Conservation (phyloP, 495 filamentous ascomycete species). For the Ascodesmis nigricans region DNA sequence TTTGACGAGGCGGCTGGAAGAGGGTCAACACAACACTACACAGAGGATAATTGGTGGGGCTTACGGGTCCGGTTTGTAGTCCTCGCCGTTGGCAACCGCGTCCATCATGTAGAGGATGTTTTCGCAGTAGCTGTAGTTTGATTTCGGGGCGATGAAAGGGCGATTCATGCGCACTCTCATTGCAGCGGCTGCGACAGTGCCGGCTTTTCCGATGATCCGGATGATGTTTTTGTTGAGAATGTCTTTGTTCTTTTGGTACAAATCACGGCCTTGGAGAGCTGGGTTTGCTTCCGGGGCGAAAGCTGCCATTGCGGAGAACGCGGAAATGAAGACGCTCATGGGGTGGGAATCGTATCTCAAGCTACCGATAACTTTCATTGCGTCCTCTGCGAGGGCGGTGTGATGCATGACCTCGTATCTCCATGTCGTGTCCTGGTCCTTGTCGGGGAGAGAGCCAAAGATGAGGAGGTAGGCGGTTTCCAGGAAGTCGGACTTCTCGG, state of each 20-base stretch:
- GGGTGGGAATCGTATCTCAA: constrained; percentile 26
- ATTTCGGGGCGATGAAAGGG: constrained; percentile 23
- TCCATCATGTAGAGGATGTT: constrained; percentile 28
- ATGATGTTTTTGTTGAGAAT: constrained; percentile 26
- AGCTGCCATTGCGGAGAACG: constrained; percentile 25
- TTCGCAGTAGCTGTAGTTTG: constrained; percentile 25
- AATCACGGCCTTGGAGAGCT: constrained; percentile 22
- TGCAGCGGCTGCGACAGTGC: constrained; percentile 23
- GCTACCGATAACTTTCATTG: constrained; percentile 22
- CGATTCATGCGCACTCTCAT: constrained; percentile 25
- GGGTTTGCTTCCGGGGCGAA: constrained; percentile 25
- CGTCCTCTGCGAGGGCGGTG: constrained; percentile 22
- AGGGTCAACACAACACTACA: too few relatives aligned
- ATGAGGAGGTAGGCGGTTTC: constrained; percentile 29
- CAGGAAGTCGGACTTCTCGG: constrained; percentile 23
- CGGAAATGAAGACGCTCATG: constrained; percentile 26
- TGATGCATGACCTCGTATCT: constrained; percentile 23
- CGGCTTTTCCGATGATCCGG: constrained; percentile 24
- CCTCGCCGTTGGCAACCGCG: constrained; percentile 21
- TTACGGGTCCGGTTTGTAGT: constrained; percentile 22
- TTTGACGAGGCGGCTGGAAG: constrained; percentile 22
- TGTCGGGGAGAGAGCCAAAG: constrained; percentile 26
- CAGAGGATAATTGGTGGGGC: too few relatives aligned
- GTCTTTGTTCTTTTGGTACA: constrained; percentile 24
- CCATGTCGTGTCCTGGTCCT: constrained; percentile 23